phyloP scores from a whole-genome alignment of 257 asterid species.

The Leptodermis oblonga region DNA sequence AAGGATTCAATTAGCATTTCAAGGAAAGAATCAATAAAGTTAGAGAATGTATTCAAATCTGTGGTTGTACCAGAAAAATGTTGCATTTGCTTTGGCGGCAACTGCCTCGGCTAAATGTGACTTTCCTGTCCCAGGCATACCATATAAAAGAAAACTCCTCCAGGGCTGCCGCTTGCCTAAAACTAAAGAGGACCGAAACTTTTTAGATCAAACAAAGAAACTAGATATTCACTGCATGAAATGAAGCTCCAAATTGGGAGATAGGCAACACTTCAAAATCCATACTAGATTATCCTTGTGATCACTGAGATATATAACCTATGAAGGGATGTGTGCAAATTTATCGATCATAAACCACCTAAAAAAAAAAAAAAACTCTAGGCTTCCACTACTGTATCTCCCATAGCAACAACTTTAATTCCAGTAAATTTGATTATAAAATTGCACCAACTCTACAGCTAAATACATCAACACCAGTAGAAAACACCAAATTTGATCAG shows the following conservation, averaged over 20 bases:
- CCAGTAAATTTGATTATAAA: neutral
- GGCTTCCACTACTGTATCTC: neutral
- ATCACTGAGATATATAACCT: too few relatives aligned
- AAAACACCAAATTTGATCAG: constrained; percentile 2
- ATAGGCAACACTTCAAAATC: too few relatives aligned
- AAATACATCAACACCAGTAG: neutral
- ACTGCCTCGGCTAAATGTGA: constrained; percentile 96
- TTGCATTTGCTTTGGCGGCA: constrained; percentile 96
- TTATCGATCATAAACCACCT: neutral
- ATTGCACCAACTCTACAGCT: neutral
- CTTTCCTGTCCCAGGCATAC: constrained; percentile 98
- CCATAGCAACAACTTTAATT: neutral
- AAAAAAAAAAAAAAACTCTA: neutral
- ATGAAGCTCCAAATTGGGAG: neutral
- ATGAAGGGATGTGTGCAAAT: too few relatives aligned
- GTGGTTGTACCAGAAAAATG: too few relatives aligned
- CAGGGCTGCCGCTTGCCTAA: constrained; percentile 92
- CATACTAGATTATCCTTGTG: neutral
- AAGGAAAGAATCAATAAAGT: neutral
- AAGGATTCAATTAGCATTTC: neutral
- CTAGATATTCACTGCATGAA: neutral
- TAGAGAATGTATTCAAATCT: too few relatives aligned
- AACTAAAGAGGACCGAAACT: neutral
- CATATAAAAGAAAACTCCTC: constrained; percentile 95
- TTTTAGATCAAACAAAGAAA: neutral